Conservation (phyloP, 148 eudicot genomes). For the Rheum nobile region DNA sequence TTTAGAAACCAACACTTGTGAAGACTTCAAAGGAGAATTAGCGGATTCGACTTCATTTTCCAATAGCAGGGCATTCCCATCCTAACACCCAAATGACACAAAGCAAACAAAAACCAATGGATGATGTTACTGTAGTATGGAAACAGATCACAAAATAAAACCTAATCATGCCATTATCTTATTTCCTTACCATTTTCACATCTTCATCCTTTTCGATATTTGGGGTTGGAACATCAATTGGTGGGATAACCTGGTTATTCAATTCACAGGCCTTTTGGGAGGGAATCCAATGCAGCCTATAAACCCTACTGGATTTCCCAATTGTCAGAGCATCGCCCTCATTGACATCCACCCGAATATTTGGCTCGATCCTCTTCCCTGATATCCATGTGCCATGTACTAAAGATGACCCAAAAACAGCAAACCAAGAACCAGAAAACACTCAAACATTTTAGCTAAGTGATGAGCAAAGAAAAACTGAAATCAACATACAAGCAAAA, state of each 20-base stretch:
- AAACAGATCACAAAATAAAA: not conserved
- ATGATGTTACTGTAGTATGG: not conserved
- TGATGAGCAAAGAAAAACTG: not conserved
- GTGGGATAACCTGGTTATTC: slow-evolving; percentile 50
- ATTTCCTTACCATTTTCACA: not conserved
- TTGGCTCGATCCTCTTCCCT: slow-evolving; percentile 58
- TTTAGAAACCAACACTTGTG: not conserved
- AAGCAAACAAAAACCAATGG: not conserved
- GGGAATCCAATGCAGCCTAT: slow-evolving; percentile 73
- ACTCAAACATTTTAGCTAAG: not conserved
- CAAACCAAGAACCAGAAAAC: not conserved
- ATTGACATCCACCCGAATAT: slow-evolving; percentile 31
- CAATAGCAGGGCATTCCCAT: not conserved
- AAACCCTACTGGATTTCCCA: slow-evolving; percentile 80
- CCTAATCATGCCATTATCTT: not conserved
- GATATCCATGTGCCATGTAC: slow-evolving; percentile 93
- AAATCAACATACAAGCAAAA: not conserved
- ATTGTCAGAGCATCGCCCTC: slow-evolving; percentile 58
- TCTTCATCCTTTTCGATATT: not conserved
- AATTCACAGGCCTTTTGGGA: slow-evolving; percentile 46
- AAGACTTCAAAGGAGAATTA: not conserved
- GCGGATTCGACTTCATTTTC: not conserved
- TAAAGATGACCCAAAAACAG: slow-evolving; percentile 15
- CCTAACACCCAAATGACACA: not conserved
- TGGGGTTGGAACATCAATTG: slow-evolving; percentile 12